Conservation (phyloP, 169 alveolate genomes). For the Theileria equi region DNA sequence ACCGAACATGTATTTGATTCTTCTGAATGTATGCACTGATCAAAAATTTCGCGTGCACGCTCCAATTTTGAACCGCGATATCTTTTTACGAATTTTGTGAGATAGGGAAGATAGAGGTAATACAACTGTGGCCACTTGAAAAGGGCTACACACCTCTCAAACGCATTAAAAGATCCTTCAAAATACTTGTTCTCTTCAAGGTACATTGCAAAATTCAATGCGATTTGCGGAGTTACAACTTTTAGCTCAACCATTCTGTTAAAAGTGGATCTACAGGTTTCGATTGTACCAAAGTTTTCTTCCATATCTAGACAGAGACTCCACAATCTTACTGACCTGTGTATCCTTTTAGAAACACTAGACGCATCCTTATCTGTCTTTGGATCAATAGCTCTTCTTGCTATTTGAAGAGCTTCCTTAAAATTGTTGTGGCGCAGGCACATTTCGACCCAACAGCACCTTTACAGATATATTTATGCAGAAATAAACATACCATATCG, state of each 20-base stretch:
- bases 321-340: conserved; percentile 62
- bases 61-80: conserved; percentile 86
- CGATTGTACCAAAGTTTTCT: conserved; percentile 72
- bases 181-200: conserved; percentile 72
- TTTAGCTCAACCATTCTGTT: conserved; percentile 71
- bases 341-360: conserved; percentile 23
- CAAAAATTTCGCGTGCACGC: conserved; percentile 89
- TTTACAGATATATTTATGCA: background rate
- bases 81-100: conserved; percentile 82
- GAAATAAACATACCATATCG: conserved; percentile 50
- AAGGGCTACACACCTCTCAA: conserved; percentile 86
- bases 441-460: conserved; percentile 78
- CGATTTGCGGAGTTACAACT: conserved; percentile 72
- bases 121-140: conserved; percentile 90
- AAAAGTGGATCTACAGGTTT: conserved; percentile 67
- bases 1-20: conserved; percentile 65
- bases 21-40: conserved; percentile 71
- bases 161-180: conserved; percentile 90
- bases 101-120: conserved; percentile 87
- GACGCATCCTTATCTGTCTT: conserved; percentile 27
- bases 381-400: conserved; percentile 43
- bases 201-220: conserved; percentile 67
- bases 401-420: conserved; percentile 46
- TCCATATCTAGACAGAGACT: conserved; percentile 64
- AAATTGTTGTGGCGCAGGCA: conserved; percentile 48